A percentile compares a stretch with the other conserved stretches of the same genome.
Conservation (phyloP, 2,329 filamentous ascomycete genomes). For the Dothistroma pini region DNA sequence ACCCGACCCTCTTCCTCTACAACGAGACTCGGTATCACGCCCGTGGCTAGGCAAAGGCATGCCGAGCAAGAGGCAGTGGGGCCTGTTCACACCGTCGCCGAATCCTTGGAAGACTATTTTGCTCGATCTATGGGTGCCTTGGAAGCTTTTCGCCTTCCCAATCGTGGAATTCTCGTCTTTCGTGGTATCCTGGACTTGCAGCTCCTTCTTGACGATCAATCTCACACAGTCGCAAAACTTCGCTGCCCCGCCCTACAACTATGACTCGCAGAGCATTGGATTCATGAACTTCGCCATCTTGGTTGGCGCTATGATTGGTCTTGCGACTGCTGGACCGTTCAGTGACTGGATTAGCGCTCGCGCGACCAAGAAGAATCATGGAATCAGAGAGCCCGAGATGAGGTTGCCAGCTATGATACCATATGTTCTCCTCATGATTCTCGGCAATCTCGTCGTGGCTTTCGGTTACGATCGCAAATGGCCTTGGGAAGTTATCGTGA, state of each 20-base stretch:
- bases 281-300: slow-evolving; percentile 58
- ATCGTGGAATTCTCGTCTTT: slow-evolving; percentile 62
- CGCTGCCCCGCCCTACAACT: slow-evolving; percentile 54
- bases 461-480: slow-evolving; percentile 37
- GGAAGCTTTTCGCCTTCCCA: slow-evolving; percentile 59
- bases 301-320: slow-evolving; percentile 52
- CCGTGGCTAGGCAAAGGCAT: slow-evolving; percentile 54
- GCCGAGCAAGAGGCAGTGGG: slow-evolving; percentile 56
- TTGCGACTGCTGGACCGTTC: slow-evolving; percentile 54
- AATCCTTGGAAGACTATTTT: slow-evolving; percentile 47
- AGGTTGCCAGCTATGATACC: slow-evolving; percentile 52
- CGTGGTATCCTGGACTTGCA: slow-evolving; percentile 58
- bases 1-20: not conserved
- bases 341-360: slow-evolving; percentile 56
- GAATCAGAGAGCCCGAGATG: slow-evolving; percentile 59
- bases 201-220: slow-evolving; percentile 57
- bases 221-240: slow-evolving; percentile 56
- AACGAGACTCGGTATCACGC: slow-evolving; percentile 37
- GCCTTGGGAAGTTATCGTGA: slow-evolving; percentile 54
- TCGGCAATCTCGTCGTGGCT: slow-evolving; percentile 56
- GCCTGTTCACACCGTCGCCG: slow-evolving; percentile 48
- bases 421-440: slow-evolving; percentile 54
- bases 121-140: slow-evolving; percentile 57
- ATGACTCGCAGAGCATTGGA: slow-evolving; percentile 48
- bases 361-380: slow-evolving; percentile 51